Evolutionary conservation across 345 rosid genomes (phyloP).

Genomic region (Kernera saxatilis): DNA sequence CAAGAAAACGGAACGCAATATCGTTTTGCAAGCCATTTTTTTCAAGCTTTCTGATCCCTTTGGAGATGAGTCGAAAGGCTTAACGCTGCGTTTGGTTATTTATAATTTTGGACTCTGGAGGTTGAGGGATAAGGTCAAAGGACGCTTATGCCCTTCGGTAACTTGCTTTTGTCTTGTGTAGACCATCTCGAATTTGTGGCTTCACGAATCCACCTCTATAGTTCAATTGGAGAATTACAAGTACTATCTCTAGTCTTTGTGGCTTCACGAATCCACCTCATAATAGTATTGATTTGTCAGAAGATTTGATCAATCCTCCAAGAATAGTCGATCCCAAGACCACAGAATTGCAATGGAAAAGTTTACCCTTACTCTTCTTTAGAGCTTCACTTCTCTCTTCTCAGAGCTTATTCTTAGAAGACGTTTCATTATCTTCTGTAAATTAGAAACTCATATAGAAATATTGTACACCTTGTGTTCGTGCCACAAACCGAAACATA

Average conservation of each 20-base stretch:
- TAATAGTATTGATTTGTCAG: too few relatives aligned
- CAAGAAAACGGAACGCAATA: slow-evolving; percentile 48
- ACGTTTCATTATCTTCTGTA: background rate
- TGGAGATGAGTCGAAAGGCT: background rate
- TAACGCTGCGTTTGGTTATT: slow-evolving; percentile 8
- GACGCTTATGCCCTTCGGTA: slow-evolving; percentile 3
- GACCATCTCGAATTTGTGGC: too few relatives aligned
- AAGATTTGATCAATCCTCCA: too few relatives aligned
- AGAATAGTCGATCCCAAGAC: too few relatives aligned
- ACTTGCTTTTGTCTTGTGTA: background rate
- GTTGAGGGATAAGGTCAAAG: background rate
- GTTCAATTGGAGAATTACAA: background rate
- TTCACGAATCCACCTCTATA: too few relatives aligned
- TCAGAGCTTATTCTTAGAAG: background rate
- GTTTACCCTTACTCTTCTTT: background rate
- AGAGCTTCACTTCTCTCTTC: background rate
- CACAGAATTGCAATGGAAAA: background rate
- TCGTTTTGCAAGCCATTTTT: slow-evolving; percentile 72
- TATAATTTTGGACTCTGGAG: background rate
- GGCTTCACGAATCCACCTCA: too few relatives aligned
- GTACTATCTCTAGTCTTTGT: background rate
- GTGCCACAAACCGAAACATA: background rate
- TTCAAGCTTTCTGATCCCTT: background rate
- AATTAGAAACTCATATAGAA: background rate
- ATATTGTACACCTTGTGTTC: background rate